phyloP scores from a whole-genome alignment of 495 filamentous ascomycete species.

The Ascobolus immersus region DNA sequence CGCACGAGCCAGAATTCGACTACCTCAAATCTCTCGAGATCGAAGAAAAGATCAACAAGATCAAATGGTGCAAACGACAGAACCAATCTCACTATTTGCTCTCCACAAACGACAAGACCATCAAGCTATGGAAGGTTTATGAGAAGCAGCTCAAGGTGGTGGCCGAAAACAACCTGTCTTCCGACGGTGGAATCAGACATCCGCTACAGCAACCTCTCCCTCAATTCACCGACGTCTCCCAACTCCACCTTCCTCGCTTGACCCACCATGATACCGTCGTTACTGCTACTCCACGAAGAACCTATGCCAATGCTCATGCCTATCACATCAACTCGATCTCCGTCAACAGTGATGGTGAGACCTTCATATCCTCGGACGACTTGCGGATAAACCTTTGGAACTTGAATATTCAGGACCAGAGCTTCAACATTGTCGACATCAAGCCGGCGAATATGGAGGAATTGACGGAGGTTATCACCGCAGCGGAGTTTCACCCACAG shows the following conservation, averaged over 20 bases:
- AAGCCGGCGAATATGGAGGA: slow-evolving; percentile 99
- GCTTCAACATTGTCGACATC: slow-evolving; percentile 99
- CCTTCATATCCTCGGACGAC: slow-evolving; percentile 96
- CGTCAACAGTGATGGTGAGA: slow-evolving; percentile 97
- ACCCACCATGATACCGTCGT: slow-evolving; percentile 98
- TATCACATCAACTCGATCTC: slow-evolving; percentile 99
- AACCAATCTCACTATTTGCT: slow-evolving; percentile 96
- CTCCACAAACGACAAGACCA: slow-evolving; percentile 98
- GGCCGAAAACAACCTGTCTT: slow-evolving; percentile 92
- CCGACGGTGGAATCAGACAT: slow-evolving; percentile 29
- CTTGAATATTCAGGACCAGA: slow-evolving; percentile 95
- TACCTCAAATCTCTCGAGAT: slow-evolving; percentile 98
- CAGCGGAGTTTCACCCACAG: slow-evolving; percentile 85
- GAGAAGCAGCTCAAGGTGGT: slow-evolving; percentile 98
- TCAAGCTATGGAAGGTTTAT: slow-evolving; percentile 99
- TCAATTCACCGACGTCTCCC: slow-evolving; percentile 42
- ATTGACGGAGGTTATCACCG: slow-evolving; percentile 93
- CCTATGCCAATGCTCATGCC: slow-evolving; percentile 93
- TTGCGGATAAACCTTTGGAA: slow-evolving; percentile 97
- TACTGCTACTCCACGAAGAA: slow-evolving; percentile 79
- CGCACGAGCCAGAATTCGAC: slow-evolving; percentile 96
- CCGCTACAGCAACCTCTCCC: slow-evolving; percentile 20
- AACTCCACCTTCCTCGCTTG: slow-evolving; percentile 76
- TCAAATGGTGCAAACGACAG: slow-evolving; percentile 96
- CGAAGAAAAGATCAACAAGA: slow-evolving; percentile 99